Percentiles rank a stretch among this genome's conserved stretches.
These are phyloP conservation scores for Daldinia loculata DNA, from an alignment of 495 filamentous ascomycete species.

Conservation along the genomic window DNA sequence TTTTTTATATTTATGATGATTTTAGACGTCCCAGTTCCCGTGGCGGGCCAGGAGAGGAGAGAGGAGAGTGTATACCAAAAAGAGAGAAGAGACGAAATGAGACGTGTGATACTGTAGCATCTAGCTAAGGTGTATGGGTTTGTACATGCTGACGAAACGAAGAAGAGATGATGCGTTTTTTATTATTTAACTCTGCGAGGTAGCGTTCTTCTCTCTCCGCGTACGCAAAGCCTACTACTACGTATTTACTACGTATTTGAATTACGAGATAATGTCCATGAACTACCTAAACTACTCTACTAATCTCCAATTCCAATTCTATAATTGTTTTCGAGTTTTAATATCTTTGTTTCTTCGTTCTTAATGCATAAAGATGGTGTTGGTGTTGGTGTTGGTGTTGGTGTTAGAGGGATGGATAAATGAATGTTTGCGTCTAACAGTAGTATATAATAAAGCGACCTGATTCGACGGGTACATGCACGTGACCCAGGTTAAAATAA, in stretches of 20 bases:
- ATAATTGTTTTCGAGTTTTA: neutral
- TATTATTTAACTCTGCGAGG: conserved; percentile 6
- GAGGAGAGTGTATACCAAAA: conserved; percentile 35
- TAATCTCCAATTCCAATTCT: neutral
- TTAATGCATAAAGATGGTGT: no score
- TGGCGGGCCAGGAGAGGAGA: neutral
- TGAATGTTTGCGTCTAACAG: neutral
- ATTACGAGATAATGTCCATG: conserved; percentile 31
- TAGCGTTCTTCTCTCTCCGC: conserved; percentile 17
- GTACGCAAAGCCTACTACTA: neutral
- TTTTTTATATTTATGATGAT: conserved; percentile 13
- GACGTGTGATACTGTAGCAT: conserved; percentile 35
- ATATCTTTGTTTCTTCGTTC: no score
- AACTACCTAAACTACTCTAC: neutral
- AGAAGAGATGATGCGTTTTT: neutral
- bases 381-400: neutral
- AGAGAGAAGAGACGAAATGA: conserved; percentile 6
- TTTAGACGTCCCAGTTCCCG: conserved; percentile 5
- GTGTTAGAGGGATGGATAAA: neutral
- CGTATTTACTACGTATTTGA: conserved; percentile 23
- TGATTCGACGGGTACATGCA: conserved; percentile 12
- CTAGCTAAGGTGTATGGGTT: conserved; percentile 37
- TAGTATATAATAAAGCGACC: neutral
- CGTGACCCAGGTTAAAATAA: conserved; percentile 29
- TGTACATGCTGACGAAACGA: conserved; percentile 32